Percentiles rank a stretch among this genome's conserved stretches.
Evolutionary conservation across 257 asterid species (phyloP).

Genomic region (Nicotiana otophora): DNA sequence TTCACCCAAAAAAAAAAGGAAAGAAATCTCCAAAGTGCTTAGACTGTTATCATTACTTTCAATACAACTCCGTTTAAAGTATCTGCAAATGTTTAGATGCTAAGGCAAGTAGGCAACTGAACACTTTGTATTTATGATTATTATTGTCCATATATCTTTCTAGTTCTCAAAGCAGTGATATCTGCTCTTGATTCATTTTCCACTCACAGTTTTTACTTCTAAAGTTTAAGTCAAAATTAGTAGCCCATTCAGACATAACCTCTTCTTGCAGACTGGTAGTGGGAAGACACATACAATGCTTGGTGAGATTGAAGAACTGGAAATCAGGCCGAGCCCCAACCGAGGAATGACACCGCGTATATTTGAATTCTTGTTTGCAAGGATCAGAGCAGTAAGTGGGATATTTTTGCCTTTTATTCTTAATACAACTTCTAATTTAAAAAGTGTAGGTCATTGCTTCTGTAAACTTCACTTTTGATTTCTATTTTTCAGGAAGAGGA

Average conservation of each 20-base stretch:
- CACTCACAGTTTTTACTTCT: neutral
- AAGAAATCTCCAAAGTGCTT: neutral
- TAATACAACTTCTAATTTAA: constrained; percentile 8
- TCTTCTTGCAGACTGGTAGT: constrained; percentile 78
- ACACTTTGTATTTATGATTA: neutral
- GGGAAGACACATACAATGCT: constrained; percentile 99
- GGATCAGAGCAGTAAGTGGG: constrained; percentile 80
- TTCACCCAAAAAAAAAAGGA: neutral
- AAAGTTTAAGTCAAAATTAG: constrained; percentile 1
- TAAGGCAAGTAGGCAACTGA: neutral
- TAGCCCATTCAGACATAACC: constrained; percentile 5
- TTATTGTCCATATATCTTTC: neutral
- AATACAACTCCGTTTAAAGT: neutral
- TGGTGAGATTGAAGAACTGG: constrained; percentile 78
- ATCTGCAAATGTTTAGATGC: neutral
- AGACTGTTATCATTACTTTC: neutral
- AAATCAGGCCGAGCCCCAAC: constrained; percentile 64
- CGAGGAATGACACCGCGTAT: constrained; percentile 99
- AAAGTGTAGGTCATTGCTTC: constrained; percentile 3
- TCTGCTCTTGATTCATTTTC: neutral
- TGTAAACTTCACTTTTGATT: neutral
- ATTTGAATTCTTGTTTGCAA: constrained; percentile 92
- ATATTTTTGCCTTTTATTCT: constrained; percentile 6
- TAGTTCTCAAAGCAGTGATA: neutral
- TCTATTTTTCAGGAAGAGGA: constrained; percentile 68